Evolutionary conservation across 805 yeast genomes (phyloP).

Genomic region (Candida sakaeoensis): DNA sequence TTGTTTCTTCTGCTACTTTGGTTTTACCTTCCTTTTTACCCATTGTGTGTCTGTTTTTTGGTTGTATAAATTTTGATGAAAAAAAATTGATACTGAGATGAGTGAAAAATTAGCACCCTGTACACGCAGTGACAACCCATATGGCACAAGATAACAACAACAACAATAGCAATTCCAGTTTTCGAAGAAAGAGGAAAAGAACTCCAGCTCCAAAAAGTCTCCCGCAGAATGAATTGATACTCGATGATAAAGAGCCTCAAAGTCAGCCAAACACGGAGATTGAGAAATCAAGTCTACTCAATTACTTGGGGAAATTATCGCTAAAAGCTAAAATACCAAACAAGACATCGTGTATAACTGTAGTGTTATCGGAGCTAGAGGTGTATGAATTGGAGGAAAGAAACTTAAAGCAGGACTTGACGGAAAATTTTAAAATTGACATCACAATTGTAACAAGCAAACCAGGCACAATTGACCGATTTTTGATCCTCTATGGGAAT

Average conservation of each 20-base stretch:
- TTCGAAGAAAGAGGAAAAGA: conserved; percentile 1
- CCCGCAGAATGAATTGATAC: neutral
- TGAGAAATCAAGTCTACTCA: conserved; percentile 8
- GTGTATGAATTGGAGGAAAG: conserved; percentile 19
- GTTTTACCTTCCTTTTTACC: conserved; percentile 38
- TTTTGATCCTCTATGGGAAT: conserved; percentile 27
- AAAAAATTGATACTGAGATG: conserved; percentile 2
- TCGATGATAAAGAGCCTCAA: neutral
- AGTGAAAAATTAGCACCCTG: neutral
- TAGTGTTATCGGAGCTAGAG: conserved; percentile 21
- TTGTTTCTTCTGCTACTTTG: conserved; percentile 27
- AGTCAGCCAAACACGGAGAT: conserved; percentile 2
- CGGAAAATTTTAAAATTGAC: conserved; percentile 20
- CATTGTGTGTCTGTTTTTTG: conserved; percentile 2
- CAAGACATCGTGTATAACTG: conserved; percentile 3
- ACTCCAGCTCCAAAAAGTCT: neutral
- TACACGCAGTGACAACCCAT: neutral
- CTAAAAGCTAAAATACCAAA: neutral
- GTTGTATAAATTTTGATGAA: conserved; percentile 6
- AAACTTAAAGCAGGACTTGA: conserved; percentile 13
- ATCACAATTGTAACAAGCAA: conserved; percentile 18
- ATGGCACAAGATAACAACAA: neutral
- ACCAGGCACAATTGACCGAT: conserved; percentile 28
- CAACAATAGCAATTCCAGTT: neutral
- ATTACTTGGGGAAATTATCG: conserved; percentile 6